A percentile compares a stretch with the other conserved stretches of the same genome.
phyloP scores from a whole-genome alignment of 2,329 filamentous ascomycete genomes.

The Orbilia brochopaga region DNA sequence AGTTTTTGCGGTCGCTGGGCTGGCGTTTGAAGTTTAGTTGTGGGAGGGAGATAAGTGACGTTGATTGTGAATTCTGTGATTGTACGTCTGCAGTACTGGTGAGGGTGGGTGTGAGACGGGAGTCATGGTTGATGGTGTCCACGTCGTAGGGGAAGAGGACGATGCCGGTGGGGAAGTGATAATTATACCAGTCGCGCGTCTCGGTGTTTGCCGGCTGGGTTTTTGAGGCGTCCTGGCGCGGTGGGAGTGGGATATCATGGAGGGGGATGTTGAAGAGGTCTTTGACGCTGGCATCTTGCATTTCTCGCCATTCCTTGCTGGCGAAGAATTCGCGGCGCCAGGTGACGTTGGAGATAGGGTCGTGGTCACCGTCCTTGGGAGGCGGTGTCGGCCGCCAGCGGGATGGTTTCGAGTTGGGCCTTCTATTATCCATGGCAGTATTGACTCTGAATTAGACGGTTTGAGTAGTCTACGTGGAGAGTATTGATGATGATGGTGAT shows the following conservation, averaged over 20 bases:
- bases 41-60: neutral
- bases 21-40: constrained; percentile 13
- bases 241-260: constrained; percentile 12
- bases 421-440: neutral
- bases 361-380: neutral
- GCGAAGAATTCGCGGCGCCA: constrained; percentile 34
- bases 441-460: no score
- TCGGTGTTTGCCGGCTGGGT: constrained; percentile 11
- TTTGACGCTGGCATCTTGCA: constrained; percentile 33
- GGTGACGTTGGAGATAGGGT: constrained; percentile 14
- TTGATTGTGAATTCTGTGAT: neutral
- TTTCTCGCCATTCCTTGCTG: constrained; percentile 16
- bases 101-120: neutral
- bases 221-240: constrained; percentile 30
- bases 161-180: constrained; percentile 38
- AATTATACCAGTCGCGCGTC: constrained; percentile 44
- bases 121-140: constrained; percentile 2
- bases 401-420: no score
- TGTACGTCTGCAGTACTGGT: neutral
- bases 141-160: constrained; percentile 35
- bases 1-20: constrained; percentile 14
- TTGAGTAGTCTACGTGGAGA: neutral
- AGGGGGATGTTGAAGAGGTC: constrained; percentile 34
- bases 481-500: no score
- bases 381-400: no score